Evolutionary conservation across 441 rosid genomes (phyloP).

Genomic region (Eruca vesicaria): DNA sequence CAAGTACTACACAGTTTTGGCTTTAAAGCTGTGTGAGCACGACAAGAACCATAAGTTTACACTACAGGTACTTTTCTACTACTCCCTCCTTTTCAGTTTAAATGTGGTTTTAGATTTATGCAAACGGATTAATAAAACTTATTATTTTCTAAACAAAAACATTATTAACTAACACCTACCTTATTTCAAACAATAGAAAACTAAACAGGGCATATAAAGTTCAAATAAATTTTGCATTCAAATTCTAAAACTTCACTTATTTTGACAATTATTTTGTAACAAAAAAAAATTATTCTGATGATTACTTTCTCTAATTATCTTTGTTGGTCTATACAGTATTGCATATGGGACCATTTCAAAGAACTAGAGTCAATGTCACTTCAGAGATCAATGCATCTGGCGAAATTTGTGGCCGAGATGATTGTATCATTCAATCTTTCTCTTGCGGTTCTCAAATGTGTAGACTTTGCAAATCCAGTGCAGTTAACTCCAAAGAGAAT

Average conservation of each 20-base stretch:
- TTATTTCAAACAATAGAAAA: too few relatives aligned
- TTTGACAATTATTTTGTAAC: too few relatives aligned
- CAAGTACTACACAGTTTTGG: constrained; percentile 76
- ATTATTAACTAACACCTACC: too few relatives aligned
- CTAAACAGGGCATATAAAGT: too few relatives aligned
- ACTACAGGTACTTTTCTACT: constrained; percentile 56
- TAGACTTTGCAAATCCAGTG: constrained; percentile 54
- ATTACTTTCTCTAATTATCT: background rate
- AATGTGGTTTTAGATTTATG: too few relatives aligned
- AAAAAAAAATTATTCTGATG: too few relatives aligned
- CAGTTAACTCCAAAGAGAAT: constrained; percentile 62
- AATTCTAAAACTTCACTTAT: too few relatives aligned
- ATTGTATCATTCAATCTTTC: constrained; percentile 66
- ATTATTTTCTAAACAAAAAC: too few relatives aligned
- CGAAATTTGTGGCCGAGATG: constrained; percentile 83
- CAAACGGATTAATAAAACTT: too few relatives aligned
- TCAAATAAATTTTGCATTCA: too few relatives aligned
- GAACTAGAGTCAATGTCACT: constrained; percentile 74
- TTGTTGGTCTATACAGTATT: constrained; percentile 47
- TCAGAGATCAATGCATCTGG: constrained; percentile 79
- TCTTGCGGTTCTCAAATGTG: constrained; percentile 62
- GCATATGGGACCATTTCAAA: constrained; percentile 86
- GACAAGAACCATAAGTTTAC: constrained; percentile 89
- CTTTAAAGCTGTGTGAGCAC: constrained; percentile 77
- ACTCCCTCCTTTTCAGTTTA: background rate